A percentile compares a stretch with the other conserved stretches of the same genome.
Conservation (phyloP, 2,329 filamentous ascomycete species). For the Graphilbum fragrans region DNA sequence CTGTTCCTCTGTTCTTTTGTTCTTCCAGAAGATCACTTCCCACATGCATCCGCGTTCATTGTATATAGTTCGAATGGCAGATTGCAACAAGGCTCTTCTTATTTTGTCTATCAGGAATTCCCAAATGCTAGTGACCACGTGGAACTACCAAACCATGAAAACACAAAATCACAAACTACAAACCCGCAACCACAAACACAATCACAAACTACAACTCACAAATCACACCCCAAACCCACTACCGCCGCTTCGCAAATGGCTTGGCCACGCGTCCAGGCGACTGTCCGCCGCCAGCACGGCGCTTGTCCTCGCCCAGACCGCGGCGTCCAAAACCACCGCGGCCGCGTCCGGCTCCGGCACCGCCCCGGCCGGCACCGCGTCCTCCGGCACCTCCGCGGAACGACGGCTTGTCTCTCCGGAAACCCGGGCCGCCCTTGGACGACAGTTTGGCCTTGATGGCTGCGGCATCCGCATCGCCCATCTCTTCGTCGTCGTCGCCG, state of each 20-base stretch:
- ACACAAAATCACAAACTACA: no score
- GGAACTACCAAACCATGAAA: no score
- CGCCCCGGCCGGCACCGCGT: constrained; percentile 21
- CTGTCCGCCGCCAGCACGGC: constrained; percentile 8
- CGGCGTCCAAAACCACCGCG: constrained; percentile 17
- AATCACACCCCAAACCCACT: neutral
- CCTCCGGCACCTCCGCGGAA: constrained; percentile 12
- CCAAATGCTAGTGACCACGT: no score
- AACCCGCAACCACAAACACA: neutral
- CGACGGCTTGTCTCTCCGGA: constrained; percentile 17
- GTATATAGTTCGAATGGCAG: no score
- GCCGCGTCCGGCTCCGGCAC: constrained; percentile 20
- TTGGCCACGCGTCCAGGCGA: constrained; percentile 15
- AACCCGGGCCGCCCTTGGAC: constrained; percentile 11
- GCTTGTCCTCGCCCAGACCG: constrained; percentile 19
- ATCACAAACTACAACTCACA: neutral
- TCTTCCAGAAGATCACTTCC: neutral
- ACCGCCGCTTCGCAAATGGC: constrained; percentile 9
- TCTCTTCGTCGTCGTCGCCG: constrained; percentile 28
- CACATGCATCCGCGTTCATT: no score
- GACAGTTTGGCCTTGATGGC: constrained; percentile 22
- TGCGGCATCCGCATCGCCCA: constrained; percentile 38
- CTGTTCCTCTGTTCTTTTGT: no score
- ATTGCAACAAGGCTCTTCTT: no score
- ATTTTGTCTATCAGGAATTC: no score